Base-by-base conservation (phyloP, 257 asterid genomes). In the Ligustrum vulgare region DNA sequence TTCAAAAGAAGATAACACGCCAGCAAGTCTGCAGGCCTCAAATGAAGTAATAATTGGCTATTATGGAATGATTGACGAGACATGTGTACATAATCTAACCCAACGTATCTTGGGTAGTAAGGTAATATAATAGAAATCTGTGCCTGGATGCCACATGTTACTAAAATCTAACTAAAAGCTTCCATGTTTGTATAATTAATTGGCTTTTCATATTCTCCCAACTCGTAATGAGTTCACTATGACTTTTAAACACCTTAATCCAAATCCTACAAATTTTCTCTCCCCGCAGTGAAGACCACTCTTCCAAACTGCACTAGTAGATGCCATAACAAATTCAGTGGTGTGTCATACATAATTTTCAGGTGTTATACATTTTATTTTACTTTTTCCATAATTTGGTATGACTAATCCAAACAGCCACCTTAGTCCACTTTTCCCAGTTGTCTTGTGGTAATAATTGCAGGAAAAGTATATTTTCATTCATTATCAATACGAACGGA, bases 1-100 rank as follows among this genome's bases (percentile, higher is more conserved):
- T 56, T 73, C 58, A 70, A 41, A 37, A 63, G 6, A 34, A 33
- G 67, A 32, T 23, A 23, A 20, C 20, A 45, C 15, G 20, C 56
- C 20, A 45, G 7, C 49, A 16, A 37, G 33, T 5, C 16, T 31
- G 22, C 37, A 43, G 67, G 41, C 25, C 6, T 45, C 60, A 51
- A 67, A 51, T 15, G 63, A 56, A 74, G 70, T 15, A 25, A 0
- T 49, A 73, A 8, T 67, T 36, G 66, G 65, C 63, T 64, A 63
- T n/a, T 54, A 18, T 51, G 41, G 67, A 18, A 23, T 15, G 39
- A 64, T 9, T 64, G 47, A 18, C 41, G n/a, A 25, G 62, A 64
- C 31, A n/a, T n/a, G 4, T 33, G 71, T n/a, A 34, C 33, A 67
- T n/a, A 67, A 13, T 67, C 13, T 67, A 34, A 35, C 37, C 16